These are phyloP conservation scores for Polyporus arcularius DNA, from an alignment of 768 basidiomycete genomes.

Conservation along the genomic window DNA sequence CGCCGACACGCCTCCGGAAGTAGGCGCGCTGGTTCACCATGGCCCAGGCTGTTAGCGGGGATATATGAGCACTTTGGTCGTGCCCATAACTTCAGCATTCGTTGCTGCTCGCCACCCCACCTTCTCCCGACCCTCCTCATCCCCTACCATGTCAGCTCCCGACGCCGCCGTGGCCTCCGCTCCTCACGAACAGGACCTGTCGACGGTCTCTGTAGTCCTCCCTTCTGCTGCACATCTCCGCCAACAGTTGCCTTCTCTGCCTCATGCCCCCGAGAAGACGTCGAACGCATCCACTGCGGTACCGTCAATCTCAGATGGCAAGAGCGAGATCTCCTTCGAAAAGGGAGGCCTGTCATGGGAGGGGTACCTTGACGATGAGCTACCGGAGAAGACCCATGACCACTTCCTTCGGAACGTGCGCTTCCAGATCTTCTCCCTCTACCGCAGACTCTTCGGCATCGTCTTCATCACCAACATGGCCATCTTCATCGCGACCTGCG, in stretches of 20 bases:
- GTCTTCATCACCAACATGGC: constrained; percentile 50
- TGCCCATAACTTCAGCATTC: constrained; percentile 2
- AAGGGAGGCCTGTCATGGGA: constrained; percentile 39
- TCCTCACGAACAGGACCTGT: background rate
- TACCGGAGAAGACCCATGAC: constrained; percentile 50
- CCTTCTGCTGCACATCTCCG: background rate
- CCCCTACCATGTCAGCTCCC: constrained; percentile 5
- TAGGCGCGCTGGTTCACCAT: background rate
- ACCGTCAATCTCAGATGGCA: constrained; percentile 15
- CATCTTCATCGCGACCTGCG: constrained; percentile 43
- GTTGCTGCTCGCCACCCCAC: background rate
- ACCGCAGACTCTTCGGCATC: constrained; percentile 52
- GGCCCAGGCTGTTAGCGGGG: background rate
- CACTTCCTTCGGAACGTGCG: constrained; percentile 48
- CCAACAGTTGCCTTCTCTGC: background rate
- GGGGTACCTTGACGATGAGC: constrained; percentile 48
- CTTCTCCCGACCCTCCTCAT: background rate
- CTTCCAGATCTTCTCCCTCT: constrained; percentile 52
- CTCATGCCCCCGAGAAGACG: constrained; percentile 1
- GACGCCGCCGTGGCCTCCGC: background rate
- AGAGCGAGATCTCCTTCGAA: constrained; percentile 18
- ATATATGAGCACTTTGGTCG: constrained; percentile 2
- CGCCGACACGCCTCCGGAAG: background rate
- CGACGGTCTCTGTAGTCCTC: background rate
- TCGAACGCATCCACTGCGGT: constrained; percentile 14